Evolutionary conservation across 257 asterid species (phyloP), one percentile per base, ranked within the genome.

Genomic region (Gentiana macrophylla): DNA sequence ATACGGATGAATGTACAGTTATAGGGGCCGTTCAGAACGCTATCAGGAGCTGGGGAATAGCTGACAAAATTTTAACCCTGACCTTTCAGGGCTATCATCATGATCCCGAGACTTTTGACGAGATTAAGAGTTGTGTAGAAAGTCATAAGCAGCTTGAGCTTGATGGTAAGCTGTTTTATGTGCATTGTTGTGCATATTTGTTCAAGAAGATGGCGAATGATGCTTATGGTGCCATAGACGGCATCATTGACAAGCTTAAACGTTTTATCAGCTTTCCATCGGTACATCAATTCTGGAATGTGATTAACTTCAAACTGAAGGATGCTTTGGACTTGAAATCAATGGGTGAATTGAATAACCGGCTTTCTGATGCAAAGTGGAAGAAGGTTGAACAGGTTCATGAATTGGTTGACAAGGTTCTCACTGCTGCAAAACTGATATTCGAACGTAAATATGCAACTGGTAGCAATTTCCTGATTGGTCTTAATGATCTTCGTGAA

Each of bases 161-260:
- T 3, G 35, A 57, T 46, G 53, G 65, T 46, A 56, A 37, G 53
- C 2, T 66, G 37, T 61, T 56, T 61, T 57, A 37, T 9, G 51
- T 53, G n/a, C 12, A 46, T 47, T 71, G 76, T 57, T 66, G 66
- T 62, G 72, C 76, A 34, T 57, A 57, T 12, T 34, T 71, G n/a
- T 71, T 57, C 35, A 8, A 41, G 44, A 52, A 64, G 51, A 56
- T 71, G 69, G 72, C 58, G 57, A 38, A 60, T 13, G 53, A 32
- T 33, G 76, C 58, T 32, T 61, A 60, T 52, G 41, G 37, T 5
- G 55, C 49, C 59, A 71, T 65, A 55, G 49, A 55, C 9, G 24
- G 46, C 24, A 13, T 62, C 47, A 57, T 66, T 32, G n/a, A 35
- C 33, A 56, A 61, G 43, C 49, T 66, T 41, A 56, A 57, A 12